These are phyloP conservation scores for Pseudocercospora crystallina DNA, from an alignment of 2,329 filamentous ascomycete genomes.

Conservation along the genomic window DNA sequence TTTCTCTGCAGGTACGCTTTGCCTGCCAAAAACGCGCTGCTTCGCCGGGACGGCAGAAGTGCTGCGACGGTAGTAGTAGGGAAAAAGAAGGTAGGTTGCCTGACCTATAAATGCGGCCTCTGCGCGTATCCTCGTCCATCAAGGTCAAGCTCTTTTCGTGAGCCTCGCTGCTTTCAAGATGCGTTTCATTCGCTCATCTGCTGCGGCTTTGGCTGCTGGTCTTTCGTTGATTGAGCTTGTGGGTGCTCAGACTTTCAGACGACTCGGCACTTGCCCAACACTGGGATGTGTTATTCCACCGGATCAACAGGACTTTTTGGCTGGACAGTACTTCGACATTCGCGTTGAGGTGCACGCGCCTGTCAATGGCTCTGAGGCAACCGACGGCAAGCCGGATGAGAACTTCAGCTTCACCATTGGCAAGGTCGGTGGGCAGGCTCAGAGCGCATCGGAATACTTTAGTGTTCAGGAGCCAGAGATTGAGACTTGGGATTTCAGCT, in stretches of 20 bases:
- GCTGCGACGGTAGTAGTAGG: no score
- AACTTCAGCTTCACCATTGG: slow-evolving; percentile 73
- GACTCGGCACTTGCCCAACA: slow-evolving; percentile 57
- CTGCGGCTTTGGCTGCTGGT: slow-evolving; percentile 9
- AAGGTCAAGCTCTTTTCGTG: slow-evolving; percentile 16
- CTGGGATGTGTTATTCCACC: slow-evolving; percentile 58
- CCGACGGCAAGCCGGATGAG: slow-evolving; percentile 64
- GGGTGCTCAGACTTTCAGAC: slow-evolving; percentile 54
- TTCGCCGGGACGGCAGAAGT: no score
- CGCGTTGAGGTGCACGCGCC: slow-evolving; percentile 67
- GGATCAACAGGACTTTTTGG: slow-evolving; percentile 73
- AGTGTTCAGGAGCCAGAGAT: slow-evolving; percentile 67
- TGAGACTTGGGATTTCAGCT: slow-evolving; percentile 81
- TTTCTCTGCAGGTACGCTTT: slow-evolving; percentile 12
- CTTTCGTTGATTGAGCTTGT: slow-evolving; percentile 12
- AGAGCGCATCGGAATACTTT: slow-evolving; percentile 67
- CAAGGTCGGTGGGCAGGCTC: slow-evolving; percentile 58
- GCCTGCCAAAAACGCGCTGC: slow-evolving; percentile 1
- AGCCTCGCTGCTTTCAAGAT: slow-evolving; percentile 10
- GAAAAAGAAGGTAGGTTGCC: background rate
- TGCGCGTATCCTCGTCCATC: slow-evolving; percentile 11
- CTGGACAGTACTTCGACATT: slow-evolving; percentile 81
- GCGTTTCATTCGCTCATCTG: slow-evolving; percentile 12
- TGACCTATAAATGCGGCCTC: slow-evolving; percentile 1
- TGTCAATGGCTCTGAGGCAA: slow-evolving; percentile 75